Conservation (phyloP, 306 rosid species). For the Hippophae gyantsensis region DNA sequence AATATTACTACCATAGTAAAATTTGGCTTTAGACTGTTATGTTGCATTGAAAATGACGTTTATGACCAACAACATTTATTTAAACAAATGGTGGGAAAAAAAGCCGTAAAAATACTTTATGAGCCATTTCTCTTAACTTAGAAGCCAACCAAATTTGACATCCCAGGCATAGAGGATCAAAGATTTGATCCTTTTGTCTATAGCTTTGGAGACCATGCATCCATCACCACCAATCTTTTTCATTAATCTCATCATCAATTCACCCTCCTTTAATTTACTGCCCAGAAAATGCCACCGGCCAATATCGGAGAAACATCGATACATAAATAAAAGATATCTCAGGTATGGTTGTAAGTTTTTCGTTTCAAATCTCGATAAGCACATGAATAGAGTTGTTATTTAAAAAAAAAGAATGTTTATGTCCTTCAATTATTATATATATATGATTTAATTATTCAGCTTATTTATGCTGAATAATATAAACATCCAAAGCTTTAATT, state of each 20-base stretch:
- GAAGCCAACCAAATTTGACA: constrained; percentile 73
- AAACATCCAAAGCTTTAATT: too few relatives aligned
- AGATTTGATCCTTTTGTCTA: constrained; percentile 73
- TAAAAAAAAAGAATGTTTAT: too few relatives aligned
- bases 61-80: background rate
- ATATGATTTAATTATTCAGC: too few relatives aligned
- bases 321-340: background rate
- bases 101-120: constrained; percentile 25
- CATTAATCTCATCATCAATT: constrained; percentile 47
- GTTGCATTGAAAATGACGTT: constrained; percentile 19
- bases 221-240: constrained; percentile 32
- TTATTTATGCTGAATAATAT: too few relatives aligned
- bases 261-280: constrained; percentile 34
- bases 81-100: background rate
- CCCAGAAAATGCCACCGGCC: constrained; percentile 30
- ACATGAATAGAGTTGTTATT: too few relatives aligned
- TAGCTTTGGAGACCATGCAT: constrained; percentile 78
- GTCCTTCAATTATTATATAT: too few relatives aligned
- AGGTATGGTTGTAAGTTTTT: too few relatives aligned
- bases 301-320: constrained; percentile 24
- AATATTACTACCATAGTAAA: background rate
- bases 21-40: constrained; percentile 11
- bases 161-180: constrained; percentile 52
- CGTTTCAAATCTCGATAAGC: too few relatives aligned
- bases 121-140: constrained; percentile 26